Evolutionary conservation across 345 rosid species (phyloP).

Genomic region (Garcia nutans): DNA sequence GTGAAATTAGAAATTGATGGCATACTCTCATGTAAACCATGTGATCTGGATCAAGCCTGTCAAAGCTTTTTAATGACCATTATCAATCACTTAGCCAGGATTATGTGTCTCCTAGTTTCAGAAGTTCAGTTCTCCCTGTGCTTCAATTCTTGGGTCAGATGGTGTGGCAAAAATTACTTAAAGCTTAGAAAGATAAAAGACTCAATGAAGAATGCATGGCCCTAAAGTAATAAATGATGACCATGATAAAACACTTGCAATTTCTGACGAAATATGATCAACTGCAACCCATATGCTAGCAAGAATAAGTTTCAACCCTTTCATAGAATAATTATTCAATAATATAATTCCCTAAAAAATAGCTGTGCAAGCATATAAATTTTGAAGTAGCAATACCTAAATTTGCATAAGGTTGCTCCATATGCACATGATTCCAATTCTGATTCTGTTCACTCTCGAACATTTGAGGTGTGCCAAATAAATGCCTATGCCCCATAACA

Average conservation of each 20-base stretch:
- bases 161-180: not conserved
- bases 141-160: not conserved
- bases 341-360: slow-evolving; percentile 9
- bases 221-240: not conserved
- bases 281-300: not conserved
- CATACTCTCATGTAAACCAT: not conserved
- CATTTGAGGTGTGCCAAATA: slow-evolving; percentile 47
- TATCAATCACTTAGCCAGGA: not conserved
- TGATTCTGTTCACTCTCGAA: slow-evolving; percentile 64
- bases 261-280: not conserved
- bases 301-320: not conserved
- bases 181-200: not conserved
- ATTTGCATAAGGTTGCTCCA: slow-evolving; percentile 53
- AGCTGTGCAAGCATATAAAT: slow-evolving; percentile 6
- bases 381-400: slow-evolving; percentile 40
- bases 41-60: not conserved
- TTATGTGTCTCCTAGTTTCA: not conserved
- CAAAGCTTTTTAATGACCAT: not conserved
- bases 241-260: not conserved
- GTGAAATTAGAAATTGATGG: slow-evolving; percentile 4
- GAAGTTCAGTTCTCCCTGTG: slow-evolving; percentile 2
- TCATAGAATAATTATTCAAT: not conserved
- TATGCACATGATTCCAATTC: slow-evolving; percentile 60
- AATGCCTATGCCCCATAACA: slow-evolving; percentile 69
- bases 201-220: not conserved